phyloP scores from a whole-genome alignment of 768 basidiomycete species.

The Lentinula edodes region DNA sequence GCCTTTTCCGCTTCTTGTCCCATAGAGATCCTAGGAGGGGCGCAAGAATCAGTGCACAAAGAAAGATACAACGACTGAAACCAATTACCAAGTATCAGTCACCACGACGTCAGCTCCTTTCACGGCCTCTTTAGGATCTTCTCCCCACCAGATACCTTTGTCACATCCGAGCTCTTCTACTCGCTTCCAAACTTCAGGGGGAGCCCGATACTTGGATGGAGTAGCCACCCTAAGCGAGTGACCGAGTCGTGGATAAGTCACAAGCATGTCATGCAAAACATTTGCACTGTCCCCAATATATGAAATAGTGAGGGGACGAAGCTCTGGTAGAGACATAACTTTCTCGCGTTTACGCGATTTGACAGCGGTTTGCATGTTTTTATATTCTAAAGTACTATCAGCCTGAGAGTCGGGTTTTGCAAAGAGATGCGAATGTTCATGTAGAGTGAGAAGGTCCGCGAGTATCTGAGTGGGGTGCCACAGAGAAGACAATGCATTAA shows the following conservation, averaged over 20 bases:
- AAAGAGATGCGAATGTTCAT: conserved; percentile 66
- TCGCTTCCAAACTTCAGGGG: conserved; percentile 71
- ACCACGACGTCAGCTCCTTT: conserved; percentile 89
- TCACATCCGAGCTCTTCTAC: conserved; percentile 74
- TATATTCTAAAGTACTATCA: conserved; percentile 15
- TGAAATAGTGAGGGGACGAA: conserved; percentile 82
- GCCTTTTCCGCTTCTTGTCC: conserved; percentile 94
- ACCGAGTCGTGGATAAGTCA: conserved; percentile 87
- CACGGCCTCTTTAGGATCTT: conserved; percentile 82
- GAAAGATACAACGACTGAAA: not conserved
- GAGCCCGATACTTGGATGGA: conserved; percentile 66
- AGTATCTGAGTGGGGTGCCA: conserved; percentile 98
- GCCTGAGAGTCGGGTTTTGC: conserved; percentile 16
- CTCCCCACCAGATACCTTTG: conserved; percentile 65
- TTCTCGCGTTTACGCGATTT: conserved; percentile 9
- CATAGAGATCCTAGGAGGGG: conserved; percentile 84
- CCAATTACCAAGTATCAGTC: conserved; percentile 88
- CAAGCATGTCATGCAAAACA: conserved; percentile 96
- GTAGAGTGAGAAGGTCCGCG: conserved; percentile 87
- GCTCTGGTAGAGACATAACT: conserved; percentile 31
- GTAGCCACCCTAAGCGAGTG: conserved; percentile 82
- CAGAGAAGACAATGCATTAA: conserved; percentile 92
- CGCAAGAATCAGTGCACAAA: not conserved
- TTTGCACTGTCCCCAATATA: conserved; percentile 96
- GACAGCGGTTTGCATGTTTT: conserved; percentile 7